phyloP scores from a whole-genome alignment of 2,329 filamentous ascomycete species.

The Fusarium buharicum region DNA sequence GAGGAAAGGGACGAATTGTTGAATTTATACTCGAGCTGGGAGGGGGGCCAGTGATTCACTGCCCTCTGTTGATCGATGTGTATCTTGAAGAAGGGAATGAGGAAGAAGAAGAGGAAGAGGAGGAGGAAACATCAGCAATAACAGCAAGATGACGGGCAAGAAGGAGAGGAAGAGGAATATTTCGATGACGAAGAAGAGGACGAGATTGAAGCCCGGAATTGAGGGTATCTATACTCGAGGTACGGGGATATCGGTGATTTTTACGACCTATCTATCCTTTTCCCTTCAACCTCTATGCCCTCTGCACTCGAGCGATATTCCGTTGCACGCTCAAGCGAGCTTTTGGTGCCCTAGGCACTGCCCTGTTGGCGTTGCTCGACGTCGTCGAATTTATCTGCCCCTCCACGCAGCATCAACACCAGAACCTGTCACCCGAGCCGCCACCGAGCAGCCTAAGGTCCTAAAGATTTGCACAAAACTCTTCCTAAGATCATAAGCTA shows the following conservation, averaged over 20 bases:
- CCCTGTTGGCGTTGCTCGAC: slow-evolving; percentile 11
- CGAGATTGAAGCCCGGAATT: neutral
- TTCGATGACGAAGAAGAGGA: neutral
- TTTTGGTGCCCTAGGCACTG: neutral
- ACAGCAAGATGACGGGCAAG: neutral
- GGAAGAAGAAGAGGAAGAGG: neutral
- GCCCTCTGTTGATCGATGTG: no score
- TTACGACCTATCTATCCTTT: neutral
- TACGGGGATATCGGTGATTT: neutral
- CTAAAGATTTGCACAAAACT: neutral
- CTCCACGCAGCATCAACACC: slow-evolving; percentile 9
- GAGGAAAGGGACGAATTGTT: accelerated
- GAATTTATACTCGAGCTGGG: neutral
- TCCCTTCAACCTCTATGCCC: neutral
- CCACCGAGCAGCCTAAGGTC: neutral
- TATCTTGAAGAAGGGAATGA: neutral
- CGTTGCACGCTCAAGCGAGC: neutral
- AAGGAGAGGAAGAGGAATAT: neutral
- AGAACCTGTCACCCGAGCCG: neutral
- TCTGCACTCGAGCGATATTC: neutral
- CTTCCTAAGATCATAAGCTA: slow-evolving; percentile 10
- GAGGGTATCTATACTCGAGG: neutral
- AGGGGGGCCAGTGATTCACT: neutral
- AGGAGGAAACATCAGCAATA: accelerated
- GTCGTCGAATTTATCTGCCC: neutral